Base-by-base conservation (phyloP, 2,329 filamentous ascomycete genomes). In the Colletotrichum sp. region DNA sequence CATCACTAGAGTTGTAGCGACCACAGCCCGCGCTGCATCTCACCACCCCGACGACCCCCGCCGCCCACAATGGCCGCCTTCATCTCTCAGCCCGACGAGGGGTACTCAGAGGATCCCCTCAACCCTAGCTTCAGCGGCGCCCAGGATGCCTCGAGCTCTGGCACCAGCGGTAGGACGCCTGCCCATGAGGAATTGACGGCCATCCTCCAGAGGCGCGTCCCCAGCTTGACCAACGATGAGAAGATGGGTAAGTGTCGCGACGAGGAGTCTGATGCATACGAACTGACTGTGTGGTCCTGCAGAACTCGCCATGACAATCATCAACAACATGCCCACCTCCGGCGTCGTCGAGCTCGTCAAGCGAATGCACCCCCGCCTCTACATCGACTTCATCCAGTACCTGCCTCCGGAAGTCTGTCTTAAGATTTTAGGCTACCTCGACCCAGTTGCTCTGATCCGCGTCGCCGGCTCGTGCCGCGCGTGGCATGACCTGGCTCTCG, bases 341-440 rank as follows among this genome's bases (percentile, higher is more conserved):
- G 92, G 93, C 70, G 93, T 98, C 76, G 93, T 94, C 66, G 90
- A 93, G 60, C 95, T 98, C 69, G 95, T 98, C 63, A 92, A 96
- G 71, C 91, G 93, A 78, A 87, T 98, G 21, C 94, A 93, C 77
- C 95, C 96, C 6, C 90, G 96, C 68, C 92, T 99, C 4, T 96
- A 98, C 84, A 96, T 98, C 85, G 95, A 99, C 85, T 98, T 98
- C 71, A 92, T 98, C 57, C 88, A 92, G 78, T 93, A 95, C 80
- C 91, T 99, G 1, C 97, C 97, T 0, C 92, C 95, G 30, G 97
- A 99, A 84, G 94, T 99, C 80, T 98, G 95, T 76, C 93, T 97
- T 60, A 94, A 98, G 81, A 94, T 99, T 60, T 93, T 99, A 59
- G 93, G 94, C 18, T 97, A 96, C 81, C 92, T 99, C 66, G 94